Percentiles rank a stretch among this genome's conserved stretches.
Evolutionary conservation across 495 filamentous ascomycete species (phyloP).

Genomic region (Haplographium delicatum): DNA sequence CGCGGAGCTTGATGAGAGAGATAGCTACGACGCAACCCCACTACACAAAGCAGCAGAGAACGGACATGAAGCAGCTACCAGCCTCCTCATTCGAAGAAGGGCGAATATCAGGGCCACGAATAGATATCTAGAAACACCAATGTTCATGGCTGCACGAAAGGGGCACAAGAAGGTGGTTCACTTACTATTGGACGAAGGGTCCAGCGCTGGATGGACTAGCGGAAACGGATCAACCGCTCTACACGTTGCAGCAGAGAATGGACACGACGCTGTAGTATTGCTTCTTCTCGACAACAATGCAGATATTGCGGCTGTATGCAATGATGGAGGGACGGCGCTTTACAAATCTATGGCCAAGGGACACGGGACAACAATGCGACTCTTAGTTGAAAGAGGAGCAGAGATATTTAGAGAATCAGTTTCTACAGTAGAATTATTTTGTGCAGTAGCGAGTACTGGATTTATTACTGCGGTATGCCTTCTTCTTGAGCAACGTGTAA

Average conservation of each 20-base stretch:
- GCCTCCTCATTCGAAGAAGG: neutral
- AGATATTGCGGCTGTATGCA: neutral
- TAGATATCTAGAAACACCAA: neutral
- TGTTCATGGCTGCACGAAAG: neutral
- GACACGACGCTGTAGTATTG: neutral
- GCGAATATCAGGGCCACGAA: neutral
- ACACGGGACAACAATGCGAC: neutral
- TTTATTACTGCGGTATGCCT: neutral
- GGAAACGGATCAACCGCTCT: neutral
- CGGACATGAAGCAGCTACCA: neutral
- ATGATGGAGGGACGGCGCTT: neutral
- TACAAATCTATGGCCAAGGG: neutral
- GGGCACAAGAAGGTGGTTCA: neutral
- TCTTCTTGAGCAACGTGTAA: too few relatives aligned
- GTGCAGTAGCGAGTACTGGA: neutral
- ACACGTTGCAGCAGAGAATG: conserved; percentile 3
- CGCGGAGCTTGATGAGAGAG: neutral
- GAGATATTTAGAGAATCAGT: neutral
- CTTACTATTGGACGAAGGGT: neutral
- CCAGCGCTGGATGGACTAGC: neutral
- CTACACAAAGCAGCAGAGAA: neutral
- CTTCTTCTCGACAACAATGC: conserved; percentile 7
- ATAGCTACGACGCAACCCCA: neutral
- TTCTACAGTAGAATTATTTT: neutral
- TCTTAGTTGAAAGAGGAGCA: neutral